Evolutionary conservation across 805 yeast species (phyloP), one percentile per base, ranked within the genome.

Genomic region (Metschnikowia shivogae): DNA sequence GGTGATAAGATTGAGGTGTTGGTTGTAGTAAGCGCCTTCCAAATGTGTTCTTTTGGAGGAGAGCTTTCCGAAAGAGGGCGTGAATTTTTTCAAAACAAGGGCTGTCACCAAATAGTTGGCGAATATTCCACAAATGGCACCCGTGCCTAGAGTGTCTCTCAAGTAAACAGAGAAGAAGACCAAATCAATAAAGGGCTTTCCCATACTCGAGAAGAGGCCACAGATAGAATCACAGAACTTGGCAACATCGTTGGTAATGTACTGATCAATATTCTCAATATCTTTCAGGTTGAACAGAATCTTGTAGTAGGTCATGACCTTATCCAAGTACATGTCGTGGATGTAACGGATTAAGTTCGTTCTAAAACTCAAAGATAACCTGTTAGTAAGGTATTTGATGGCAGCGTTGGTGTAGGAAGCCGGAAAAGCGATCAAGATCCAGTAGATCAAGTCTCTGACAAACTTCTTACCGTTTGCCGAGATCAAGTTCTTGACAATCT

Each of bases 371-470:
- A 89, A 73, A 10, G 95, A 81, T 47, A 90, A 68, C 55, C 87
- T 76, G 57, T 83, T 79, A 44, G 89, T 86, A 54, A 90, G 67
- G 57, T 78, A 87, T 60, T 85, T 86, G 60, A 90, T 90, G 46
- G 92, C 89, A 39, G 96, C 85, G 64, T 90, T 90, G 28, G 96
- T 86, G 63, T 88, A 90, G 3, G 93, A 82, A 0, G 97, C 95
- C 2, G 98, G 98, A 50, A 90, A 80, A 0, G 97, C 97, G 59
- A 90, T 82, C 48, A 86, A 65, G 47, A 90, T 79, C 97, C 97
- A 90, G 63, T 86, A 85, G 8, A 80, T 76, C 62, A 90, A 71
- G 61, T 90, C 96, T 47, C 86, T 72, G 34, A 81, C 62, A 56
- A 90, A 90, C 43, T 83, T 82, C 53, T 71, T 76, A 14, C 89